phyloP scores from a whole-genome alignment of 2,329 filamentous ascomycete species.

The Stylonectria norvegica region DNA sequence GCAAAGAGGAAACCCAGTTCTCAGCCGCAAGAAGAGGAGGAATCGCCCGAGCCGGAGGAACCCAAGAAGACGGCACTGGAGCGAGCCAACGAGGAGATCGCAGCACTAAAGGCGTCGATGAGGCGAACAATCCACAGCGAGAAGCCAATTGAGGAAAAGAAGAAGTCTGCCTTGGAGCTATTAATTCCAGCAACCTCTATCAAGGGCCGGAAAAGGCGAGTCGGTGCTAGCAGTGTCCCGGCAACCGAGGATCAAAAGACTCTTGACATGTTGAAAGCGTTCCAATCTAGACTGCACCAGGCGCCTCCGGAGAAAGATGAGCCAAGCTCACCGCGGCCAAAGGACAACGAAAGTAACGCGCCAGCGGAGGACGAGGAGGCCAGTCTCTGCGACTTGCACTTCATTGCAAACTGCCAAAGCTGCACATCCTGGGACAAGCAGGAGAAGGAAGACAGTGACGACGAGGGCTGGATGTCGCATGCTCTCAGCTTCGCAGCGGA shows the following conservation, averaged over 20 bases:
- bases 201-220: conserved; percentile 66
- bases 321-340: conserved; percentile 8
- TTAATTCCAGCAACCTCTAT: conserved; percentile 72
- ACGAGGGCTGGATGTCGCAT: conserved; percentile 81
- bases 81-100: conserved; percentile 74
- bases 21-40: conserved; percentile 13
- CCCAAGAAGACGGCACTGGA: conserved; percentile 55
- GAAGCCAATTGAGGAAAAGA: conserved; percentile 51
- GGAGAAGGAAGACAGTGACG: conserved; percentile 56
- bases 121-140: conserved; percentile 56
- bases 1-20: conserved; percentile 13
- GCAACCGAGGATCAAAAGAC: conserved; percentile 60
- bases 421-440: conserved; percentile 79
- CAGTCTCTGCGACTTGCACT: conserved; percentile 85
- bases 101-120: conserved; percentile 77
- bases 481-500: conserved; percentile 84
- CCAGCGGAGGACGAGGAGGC: conserved; percentile 59
- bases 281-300: conserved; percentile 71
- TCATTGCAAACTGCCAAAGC: conserved; percentile 91
- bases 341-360: conserved; percentile 24
- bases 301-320: conserved; percentile 40
- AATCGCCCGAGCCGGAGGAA: conserved; percentile 27
- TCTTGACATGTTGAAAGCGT: conserved; percentile 71
- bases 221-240: conserved; percentile 50
- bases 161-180: conserved; percentile 65